These are phyloP conservation scores for Hypoxylon sp. DNA, from an alignment of 2,329 filamentous ascomycete species.

Conservation along the genomic window DNA sequence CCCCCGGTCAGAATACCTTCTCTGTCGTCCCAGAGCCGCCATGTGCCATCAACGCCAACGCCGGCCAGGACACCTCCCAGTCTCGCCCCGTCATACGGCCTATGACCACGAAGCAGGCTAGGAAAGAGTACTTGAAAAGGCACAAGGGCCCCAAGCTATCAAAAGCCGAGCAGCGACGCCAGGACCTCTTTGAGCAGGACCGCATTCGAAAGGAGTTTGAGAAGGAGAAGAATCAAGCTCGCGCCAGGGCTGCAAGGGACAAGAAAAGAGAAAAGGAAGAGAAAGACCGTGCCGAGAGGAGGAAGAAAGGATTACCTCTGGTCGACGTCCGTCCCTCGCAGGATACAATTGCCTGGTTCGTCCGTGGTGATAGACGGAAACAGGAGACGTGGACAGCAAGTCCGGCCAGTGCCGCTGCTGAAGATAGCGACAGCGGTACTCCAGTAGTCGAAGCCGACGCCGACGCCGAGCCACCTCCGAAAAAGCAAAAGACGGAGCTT, in stretches of 20 bases:
- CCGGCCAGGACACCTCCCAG: constrained; percentile 18
- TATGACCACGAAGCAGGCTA: constrained; percentile 60
- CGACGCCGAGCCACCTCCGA: constrained; percentile 25
- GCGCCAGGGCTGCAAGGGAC: constrained; percentile 60
- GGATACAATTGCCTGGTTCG: constrained; percentile 63
- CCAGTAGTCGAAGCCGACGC: constrained; percentile 19
- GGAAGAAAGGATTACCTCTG: constrained; percentile 60
- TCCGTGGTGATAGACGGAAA: constrained; percentile 42
- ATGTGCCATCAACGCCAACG: constrained; percentile 39
- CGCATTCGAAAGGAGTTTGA: constrained; percentile 61
- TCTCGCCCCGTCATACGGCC: constrained; percentile 45
- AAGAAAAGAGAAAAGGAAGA: constrained; percentile 64
- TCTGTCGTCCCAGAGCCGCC: constrained; percentile 48
- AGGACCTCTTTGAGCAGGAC: constrained; percentile 59
- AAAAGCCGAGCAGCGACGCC: constrained; percentile 53
- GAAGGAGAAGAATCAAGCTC: constrained; percentile 56
- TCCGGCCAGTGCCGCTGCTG: not conserved
- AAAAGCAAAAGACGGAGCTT: constrained; percentile 29
- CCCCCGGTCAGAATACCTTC: constrained; percentile 49
- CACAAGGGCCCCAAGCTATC: constrained; percentile 53
- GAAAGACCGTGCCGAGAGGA: constrained; percentile 58
- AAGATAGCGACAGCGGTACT: constrained; percentile 15
- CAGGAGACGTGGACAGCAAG: constrained; percentile 7
- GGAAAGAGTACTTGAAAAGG: constrained; percentile 54
- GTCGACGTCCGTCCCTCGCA: constrained; percentile 65